Conservation (phyloP, 495 filamentous ascomycete genomes). For the Lindgomyces ingoldianus region DNA sequence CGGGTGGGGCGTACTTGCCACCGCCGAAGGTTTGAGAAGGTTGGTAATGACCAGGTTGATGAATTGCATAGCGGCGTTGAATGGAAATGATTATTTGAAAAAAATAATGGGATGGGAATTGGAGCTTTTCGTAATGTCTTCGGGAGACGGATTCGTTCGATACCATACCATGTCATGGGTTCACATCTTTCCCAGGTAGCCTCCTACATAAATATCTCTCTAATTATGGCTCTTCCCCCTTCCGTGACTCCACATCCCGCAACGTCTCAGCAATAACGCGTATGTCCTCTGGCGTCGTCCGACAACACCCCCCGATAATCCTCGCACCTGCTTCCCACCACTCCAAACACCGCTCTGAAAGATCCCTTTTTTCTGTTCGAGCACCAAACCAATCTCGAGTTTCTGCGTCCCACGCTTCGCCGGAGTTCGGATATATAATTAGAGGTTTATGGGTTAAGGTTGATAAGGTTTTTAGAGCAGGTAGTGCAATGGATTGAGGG, state of each 20-base stretch:
- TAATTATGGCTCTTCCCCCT: no score
- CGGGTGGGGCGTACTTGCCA: constrained; percentile 80
- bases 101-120: background rate
- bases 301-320: constrained; percentile 43
- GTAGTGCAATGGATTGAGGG: constrained; percentile 11
- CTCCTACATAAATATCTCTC: background rate
- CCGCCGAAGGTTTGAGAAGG: constrained; percentile 7
- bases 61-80: background rate
- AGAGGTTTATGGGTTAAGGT: constrained; percentile 26
- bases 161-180: no score
- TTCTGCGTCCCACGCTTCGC: constrained; percentile 40
- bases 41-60: no score
- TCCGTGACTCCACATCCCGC: background rate
- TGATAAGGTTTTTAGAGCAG: constrained; percentile 27
- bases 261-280: constrained; percentile 14
- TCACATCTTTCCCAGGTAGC: no score
- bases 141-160: background rate
- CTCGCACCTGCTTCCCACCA: constrained; percentile 20
- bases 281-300: constrained; percentile 38
- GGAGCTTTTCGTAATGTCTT: background rate
- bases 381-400: constrained; percentile 31
- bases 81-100: background rate
- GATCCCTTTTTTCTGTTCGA: background rate
- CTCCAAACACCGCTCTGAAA: constrained; percentile 8
- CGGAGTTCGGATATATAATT: constrained; percentile 45